Conservation (phyloP, 2,329 filamentous ascomycete genomes). For the Colletotrichum sublineola region DNA sequence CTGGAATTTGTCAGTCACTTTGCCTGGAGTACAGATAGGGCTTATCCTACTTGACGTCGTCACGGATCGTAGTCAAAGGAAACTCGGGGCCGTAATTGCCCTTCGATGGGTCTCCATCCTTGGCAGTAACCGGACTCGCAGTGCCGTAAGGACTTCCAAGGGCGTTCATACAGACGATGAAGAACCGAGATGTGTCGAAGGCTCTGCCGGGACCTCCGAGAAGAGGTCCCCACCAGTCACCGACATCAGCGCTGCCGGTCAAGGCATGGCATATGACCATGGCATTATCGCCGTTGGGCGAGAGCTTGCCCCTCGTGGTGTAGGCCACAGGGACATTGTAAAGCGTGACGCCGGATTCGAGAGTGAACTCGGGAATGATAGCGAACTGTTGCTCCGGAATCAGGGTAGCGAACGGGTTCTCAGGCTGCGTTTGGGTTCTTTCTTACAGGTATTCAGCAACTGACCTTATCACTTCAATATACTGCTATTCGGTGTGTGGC, state of each 20-base stretch:
- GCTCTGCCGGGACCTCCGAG: slow-evolving; percentile 82
- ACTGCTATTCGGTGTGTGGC: not conserved
- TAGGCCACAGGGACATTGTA: slow-evolving; percentile 81
- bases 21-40: not conserved
- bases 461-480: slow-evolving; percentile 51
- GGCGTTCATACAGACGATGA: slow-evolving; percentile 88
- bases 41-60: slow-evolving; percentile 86
- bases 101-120: slow-evolving; percentile 80
- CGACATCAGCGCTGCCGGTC: slow-evolving; percentile 86
- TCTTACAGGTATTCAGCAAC: slow-evolving; percentile 76
- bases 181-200: slow-evolving; percentile 87
- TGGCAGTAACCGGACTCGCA: slow-evolving; percentile 89
- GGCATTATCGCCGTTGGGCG: slow-evolving; percentile 71
- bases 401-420: slow-evolving; percentile 90
- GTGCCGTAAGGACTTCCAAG: slow-evolving; percentile 88
- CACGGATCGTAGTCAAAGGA: slow-evolving; percentile 92
- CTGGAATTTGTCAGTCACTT: slow-evolving; percentile 55
- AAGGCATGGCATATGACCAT: slow-evolving; percentile 88
- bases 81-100: slow-evolving; percentile 95
- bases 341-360: slow-evolving; percentile 90
- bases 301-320: slow-evolving; percentile 73
- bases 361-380: slow-evolving; percentile 87
- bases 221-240: slow-evolving; percentile 90
- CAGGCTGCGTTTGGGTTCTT: slow-evolving; percentile 78
- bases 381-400: slow-evolving; percentile 92